These are phyloP conservation scores for Clarireedia paspali DNA, from an alignment of 2,329 filamentous ascomycete genomes.

Conservation along the genomic window DNA sequence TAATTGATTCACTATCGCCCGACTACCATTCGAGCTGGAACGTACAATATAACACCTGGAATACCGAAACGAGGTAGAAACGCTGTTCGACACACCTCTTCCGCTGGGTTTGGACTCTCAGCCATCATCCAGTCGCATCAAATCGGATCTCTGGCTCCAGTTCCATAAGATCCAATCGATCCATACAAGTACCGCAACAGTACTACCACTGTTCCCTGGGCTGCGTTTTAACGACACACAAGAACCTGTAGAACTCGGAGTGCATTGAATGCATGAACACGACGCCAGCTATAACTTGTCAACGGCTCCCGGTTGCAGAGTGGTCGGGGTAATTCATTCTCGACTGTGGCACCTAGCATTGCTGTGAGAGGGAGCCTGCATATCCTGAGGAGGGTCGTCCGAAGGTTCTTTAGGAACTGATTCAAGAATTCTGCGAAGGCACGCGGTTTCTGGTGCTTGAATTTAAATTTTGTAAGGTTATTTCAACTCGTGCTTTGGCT, in stretches of 20 bases:
- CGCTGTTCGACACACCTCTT: background rate
- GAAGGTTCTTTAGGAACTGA: background rate
- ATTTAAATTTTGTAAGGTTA: constrained; percentile 10
- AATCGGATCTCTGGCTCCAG: background rate
- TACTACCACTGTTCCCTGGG: background rate
- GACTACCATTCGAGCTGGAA: background rate
- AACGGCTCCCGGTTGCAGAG: constrained; percentile 20
- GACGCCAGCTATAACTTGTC: constrained; percentile 10
- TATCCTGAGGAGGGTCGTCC: constrained; percentile 10
- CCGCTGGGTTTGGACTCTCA: too few relatives aligned
- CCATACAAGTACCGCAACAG: background rate
- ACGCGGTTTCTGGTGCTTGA: constrained; percentile 1
- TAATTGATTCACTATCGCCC: constrained; percentile 3
- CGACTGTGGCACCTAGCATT: constrained; percentile 10
- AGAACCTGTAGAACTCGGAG: constrained; percentile 1
- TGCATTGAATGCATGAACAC: constrained; percentile 7
- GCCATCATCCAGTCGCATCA: background rate
- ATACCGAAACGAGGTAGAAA: background rate
- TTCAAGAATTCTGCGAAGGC: background rate
- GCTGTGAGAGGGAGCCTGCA: constrained; percentile 15
- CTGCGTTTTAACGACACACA: background rate
- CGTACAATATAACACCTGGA: background rate
- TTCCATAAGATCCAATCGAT: too few relatives aligned
- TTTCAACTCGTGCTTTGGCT: background rate
- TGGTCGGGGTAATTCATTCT: constrained; percentile 17